Conservation (phyloP, 176 grass and related monocot genomes). For the Eleusine indica region DNA sequence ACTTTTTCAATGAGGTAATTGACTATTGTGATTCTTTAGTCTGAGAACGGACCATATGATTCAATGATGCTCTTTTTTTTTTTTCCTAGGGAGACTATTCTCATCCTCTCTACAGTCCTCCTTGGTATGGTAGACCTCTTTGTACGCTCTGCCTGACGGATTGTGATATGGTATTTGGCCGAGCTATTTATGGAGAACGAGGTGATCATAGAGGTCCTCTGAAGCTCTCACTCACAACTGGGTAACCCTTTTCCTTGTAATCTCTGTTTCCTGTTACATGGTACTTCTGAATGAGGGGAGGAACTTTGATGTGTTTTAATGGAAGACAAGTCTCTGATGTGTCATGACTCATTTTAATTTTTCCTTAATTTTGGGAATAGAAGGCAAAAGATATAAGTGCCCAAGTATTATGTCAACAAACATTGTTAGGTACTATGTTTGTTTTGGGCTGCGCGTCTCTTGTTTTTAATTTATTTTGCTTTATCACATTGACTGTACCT, state of each 20-base stretch:
- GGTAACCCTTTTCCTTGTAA: constrained; percentile 57
- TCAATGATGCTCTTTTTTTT: not conserved
- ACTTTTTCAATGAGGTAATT: constrained; percentile 85
- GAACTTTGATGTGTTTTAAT: not conserved
- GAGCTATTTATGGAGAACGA: constrained; percentile 61
- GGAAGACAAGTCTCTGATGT: not conserved
- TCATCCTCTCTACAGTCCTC: constrained; percentile 65
- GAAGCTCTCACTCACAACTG: constrained; percentile 66
- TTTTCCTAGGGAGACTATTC: constrained; percentile 68
- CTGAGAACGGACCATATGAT: constrained; percentile 19
- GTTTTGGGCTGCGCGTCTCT: not conserved
- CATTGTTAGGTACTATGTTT: not conserved
- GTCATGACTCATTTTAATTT: not conserved
- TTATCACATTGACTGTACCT: not conserved
- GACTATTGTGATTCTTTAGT: constrained; percentile 12
- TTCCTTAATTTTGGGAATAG: not conserved
- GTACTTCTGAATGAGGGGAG: not conserved
- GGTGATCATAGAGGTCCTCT: constrained; percentile 78
- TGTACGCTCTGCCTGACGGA: constrained; percentile 90
- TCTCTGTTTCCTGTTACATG: constrained; percentile 26
- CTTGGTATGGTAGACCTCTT: constrained; percentile 87
- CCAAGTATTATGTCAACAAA: not conserved
- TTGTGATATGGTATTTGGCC: constrained; percentile 95
- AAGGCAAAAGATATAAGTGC: not conserved
- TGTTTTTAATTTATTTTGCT: constrained; percentile 11